phyloP scores from a whole-genome alignment of 371 early-diverging fungal species.

The Apophysomyces variabilis region DNA sequence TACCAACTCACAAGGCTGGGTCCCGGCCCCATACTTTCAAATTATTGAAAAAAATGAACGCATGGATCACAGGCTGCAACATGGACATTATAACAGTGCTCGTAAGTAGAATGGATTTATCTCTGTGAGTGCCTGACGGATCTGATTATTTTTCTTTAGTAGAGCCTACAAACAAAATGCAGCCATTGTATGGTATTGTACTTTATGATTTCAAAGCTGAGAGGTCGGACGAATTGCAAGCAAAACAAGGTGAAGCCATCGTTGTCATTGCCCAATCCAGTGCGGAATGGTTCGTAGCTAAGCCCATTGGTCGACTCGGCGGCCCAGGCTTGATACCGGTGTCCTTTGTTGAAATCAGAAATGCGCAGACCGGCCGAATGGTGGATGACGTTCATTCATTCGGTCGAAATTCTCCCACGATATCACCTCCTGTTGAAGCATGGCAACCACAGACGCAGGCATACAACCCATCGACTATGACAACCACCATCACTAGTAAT shows the following conservation, averaged over 20 bases:
- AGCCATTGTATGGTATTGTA: conserved; percentile 71
- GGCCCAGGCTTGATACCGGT: conserved; percentile 83
- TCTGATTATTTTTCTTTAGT: conserved; percentile 20
- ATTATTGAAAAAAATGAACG: conserved; percentile 63
- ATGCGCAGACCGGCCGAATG: conserved; percentile 64
- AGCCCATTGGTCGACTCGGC: conserved; percentile 68
- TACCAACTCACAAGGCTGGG: conserved; percentile 77
- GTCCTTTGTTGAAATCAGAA: conserved; percentile 76
- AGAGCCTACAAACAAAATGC: conserved; percentile 28
- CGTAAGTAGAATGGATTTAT: background rate
- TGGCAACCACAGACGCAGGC: conserved; percentile 74
- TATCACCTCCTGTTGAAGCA: conserved; percentile 58
- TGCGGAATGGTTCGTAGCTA: conserved; percentile 85
- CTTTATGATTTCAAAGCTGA: conserved; percentile 82
- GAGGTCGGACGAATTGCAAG: conserved; percentile 77
- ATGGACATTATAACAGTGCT: conserved; percentile 7
- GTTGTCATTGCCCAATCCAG: conserved; percentile 82
- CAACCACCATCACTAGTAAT: too few relatives aligned
- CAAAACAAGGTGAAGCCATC: conserved; percentile 74
- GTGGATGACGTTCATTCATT: conserved; percentile 59
- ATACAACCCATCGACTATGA: conserved; percentile 34
- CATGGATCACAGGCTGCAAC: conserved; percentile 13
- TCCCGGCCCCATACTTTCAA: conserved; percentile 85
- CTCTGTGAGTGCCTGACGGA: conserved; percentile 5
- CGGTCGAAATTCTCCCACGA: conserved; percentile 35